Evolutionary conservation across 352 stramenopile genomes (phyloP).

Genomic region (Globisporangium echinulatum): DNA sequence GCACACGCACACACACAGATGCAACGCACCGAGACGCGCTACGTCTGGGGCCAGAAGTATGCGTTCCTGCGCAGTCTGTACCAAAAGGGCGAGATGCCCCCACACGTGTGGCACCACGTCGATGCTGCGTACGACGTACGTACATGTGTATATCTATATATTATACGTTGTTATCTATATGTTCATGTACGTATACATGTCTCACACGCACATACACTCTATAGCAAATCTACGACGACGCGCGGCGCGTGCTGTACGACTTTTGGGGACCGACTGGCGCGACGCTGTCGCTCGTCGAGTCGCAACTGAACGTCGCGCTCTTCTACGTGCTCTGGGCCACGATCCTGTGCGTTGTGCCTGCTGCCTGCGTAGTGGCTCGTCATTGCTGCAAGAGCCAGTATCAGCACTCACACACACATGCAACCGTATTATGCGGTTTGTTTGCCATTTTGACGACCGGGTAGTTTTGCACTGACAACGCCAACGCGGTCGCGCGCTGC

Average conservation of each 20-base stretch:
- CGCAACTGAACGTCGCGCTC: constrained; percentile 48
- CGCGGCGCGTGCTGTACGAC: constrained; percentile 48
- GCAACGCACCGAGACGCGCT: constrained; percentile 34
- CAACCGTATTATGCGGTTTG: too few species aligned
- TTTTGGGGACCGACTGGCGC: constrained; percentile 49
- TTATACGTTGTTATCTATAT: neutral
- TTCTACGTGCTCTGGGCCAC: constrained; percentile 60
- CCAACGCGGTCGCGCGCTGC: constrained; percentile 29
- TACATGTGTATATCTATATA: neutral
- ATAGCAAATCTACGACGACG: constrained; percentile 58
- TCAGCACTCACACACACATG: neutral
- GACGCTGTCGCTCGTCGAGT: constrained; percentile 39
- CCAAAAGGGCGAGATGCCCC: constrained; percentile 40
- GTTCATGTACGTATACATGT: neutral
- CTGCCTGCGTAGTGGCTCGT: neutral
- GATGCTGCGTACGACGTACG: constrained; percentile 63
- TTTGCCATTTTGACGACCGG: neutral
- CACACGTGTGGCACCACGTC: constrained; percentile 38
- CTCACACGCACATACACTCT: neutral
- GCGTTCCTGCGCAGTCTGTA: constrained; percentile 45
- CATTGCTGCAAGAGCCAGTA: too few species aligned
- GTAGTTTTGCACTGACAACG: constrained; percentile 43
- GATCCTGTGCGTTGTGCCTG: constrained; percentile 41
- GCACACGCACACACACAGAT: constrained; percentile 25
- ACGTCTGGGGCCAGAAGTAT: constrained; percentile 64